Evolutionary conservation across 495 filamentous ascomycete species (phyloP).

Genomic region (Podospora pseudocomata): DNA sequence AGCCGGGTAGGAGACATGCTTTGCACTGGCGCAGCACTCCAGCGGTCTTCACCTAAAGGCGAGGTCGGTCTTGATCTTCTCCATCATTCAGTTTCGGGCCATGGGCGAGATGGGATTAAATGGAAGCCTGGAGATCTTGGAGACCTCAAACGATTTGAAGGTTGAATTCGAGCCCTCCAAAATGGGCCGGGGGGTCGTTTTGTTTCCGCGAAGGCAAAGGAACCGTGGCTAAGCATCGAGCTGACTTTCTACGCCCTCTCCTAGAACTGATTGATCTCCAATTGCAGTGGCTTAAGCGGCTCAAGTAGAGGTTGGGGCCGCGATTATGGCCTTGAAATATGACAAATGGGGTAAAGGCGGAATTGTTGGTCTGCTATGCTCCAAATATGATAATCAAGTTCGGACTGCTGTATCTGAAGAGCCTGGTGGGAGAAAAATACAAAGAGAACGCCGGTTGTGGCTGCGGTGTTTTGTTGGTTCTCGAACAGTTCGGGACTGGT

Average conservation of each 20-base stretch:
- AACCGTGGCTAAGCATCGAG: conserved; percentile 11
- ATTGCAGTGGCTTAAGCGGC: not conserved
- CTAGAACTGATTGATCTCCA: not conserved
- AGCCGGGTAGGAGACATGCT: not conserved
- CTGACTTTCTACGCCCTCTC: conserved; percentile 1
- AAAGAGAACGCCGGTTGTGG: not conserved
- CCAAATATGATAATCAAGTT: not conserved
- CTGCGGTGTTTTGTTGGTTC: conserved; percentile 8
- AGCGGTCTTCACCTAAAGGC: not conserved
- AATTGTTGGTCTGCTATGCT: not conserved
- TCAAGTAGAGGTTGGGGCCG: not conserved
- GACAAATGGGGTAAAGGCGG: not conserved
- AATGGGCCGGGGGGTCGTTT: not conserved
- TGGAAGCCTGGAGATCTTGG: not conserved
- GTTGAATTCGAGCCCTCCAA: not conserved
- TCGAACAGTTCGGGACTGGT: not conserved
- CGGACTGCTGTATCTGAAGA: not conserved
- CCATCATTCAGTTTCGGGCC: not conserved
- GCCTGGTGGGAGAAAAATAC: not conserved
- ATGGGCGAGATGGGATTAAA: not conserved
- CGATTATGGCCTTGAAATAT: not conserved
- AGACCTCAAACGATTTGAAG: not conserved
- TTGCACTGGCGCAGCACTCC: not conserved
- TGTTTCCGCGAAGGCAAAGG: conserved; percentile 1
- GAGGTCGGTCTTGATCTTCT: not conserved